Base-by-base conservation (phyloP, 352 stramenopile genomes). In the Aphanomyces invadans region DNA sequence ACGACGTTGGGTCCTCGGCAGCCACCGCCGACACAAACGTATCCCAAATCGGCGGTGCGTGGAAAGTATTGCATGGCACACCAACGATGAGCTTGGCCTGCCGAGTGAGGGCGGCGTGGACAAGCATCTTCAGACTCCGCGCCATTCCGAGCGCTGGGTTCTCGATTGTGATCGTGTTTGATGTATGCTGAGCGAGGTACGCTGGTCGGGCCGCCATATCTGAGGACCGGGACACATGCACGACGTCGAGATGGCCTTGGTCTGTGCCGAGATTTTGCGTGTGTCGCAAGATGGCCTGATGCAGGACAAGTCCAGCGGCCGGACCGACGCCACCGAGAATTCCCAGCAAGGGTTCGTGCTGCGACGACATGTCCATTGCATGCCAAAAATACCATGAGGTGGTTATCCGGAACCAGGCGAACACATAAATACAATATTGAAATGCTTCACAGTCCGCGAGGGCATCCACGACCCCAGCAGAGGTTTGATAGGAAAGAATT, bases 1-100 rank as follows among this genome's bases (percentile, higher is more conserved):
- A 53, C 31, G 59, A 42, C 12, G 51, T 19, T 0, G 51, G 21
- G 51, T 61, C 28, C 26, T 46, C 19, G 17, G 28, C 2, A 4
- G 28, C 32, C 12, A 51, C 33, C 12, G 33, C 29, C 19, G 55
- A 12, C 36, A 87, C 72, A 62, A 91, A 89, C 60, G 86, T 75
- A 56, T 88, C 71, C 80, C 77, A 91, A 39, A 88, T 89, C 33
- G 81, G 74, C 54, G 74, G 71, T 19, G 81, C 79, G 71, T 89
- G 81, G 65, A 91, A 91, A 7, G 83, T 89, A 52, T 89, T 89
- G 77, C 80, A 91, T 12, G 80, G 78, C 32, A 89, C 79, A 33
- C 80, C 80, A 17, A 75, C 73, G 32, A 89, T 73, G 7, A 91
- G 78, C 23, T 72, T 79, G 32, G 70, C 70, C 26, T 71, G 62